These are phyloP conservation scores for Teratosphaeria nubilosa DNA, from an alignment of 2,329 filamentous ascomycete species.

Conservation along the genomic window DNA sequence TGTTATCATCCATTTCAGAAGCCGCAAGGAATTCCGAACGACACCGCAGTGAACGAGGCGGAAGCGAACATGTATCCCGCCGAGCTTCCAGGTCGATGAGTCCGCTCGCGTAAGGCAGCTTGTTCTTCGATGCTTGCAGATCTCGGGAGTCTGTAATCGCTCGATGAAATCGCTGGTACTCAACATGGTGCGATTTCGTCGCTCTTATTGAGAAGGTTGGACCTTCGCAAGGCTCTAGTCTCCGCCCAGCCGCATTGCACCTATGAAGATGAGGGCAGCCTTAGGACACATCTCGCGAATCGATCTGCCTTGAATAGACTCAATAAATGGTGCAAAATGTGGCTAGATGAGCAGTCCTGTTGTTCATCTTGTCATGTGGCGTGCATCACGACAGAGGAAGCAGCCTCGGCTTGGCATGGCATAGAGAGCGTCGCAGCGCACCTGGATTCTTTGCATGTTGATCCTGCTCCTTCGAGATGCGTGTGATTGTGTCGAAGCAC, in stretches of 20 bases:
- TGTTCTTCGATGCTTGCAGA: neutral
- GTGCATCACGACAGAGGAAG: neutral
- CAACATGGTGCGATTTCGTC: too few species aligned
- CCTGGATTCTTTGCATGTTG: too few species aligned
- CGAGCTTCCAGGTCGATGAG: neutral
- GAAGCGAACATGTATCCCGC: neutral
- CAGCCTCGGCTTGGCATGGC: neutral
- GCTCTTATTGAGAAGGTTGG: too few species aligned
- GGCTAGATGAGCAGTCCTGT: neutral
- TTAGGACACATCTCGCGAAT: too few species aligned
- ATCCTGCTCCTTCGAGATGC: too few species aligned
- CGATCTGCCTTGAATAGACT: too few species aligned
- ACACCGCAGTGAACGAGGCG: neutral
- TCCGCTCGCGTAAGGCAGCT: neutral
- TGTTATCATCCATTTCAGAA: neutral
- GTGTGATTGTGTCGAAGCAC: neutral
- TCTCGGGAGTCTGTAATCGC: too few species aligned
- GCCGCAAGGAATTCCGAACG: neutral
- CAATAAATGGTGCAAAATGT: neutral
- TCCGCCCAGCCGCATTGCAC: too few species aligned
- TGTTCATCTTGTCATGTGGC: neutral
- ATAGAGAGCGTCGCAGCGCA: neutral
- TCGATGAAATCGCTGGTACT: too few species aligned
- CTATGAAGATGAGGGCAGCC: too few species aligned
- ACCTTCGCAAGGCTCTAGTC: too few species aligned